phyloP scores from a whole-genome alignment of 495 filamentous ascomycete species.

The Talaromyces nanjingensis region DNA sequence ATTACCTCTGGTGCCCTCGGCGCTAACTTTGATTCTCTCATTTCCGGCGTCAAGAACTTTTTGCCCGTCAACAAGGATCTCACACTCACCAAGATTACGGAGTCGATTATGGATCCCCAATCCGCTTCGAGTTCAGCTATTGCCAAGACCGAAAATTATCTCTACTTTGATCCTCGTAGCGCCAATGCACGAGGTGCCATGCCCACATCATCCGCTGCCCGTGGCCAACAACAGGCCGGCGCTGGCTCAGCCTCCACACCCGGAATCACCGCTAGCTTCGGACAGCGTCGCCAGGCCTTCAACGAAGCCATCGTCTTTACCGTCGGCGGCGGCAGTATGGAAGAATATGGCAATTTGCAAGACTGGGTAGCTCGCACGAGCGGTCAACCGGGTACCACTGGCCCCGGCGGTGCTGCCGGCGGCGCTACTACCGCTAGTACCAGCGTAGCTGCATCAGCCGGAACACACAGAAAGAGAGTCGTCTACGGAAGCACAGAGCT shows the following conservation, averaged over 20 bases:
- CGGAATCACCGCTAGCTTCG: conserved; percentile 82
- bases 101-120: conserved; percentile 96
- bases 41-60: conserved; percentile 99
- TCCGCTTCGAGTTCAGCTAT: conserved; percentile 85
- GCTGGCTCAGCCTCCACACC: conserved; percentile 27
- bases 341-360: conserved; percentile 96
- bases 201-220: conserved; percentile 57
- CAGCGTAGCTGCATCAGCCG: conserved; percentile 14
- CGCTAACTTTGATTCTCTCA: conserved; percentile 88
- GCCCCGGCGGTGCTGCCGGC: conserved; percentile 35
- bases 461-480: conserved; percentile 57
- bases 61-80: conserved; percentile 90
- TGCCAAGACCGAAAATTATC: conserved; percentile 92
- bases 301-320: conserved; percentile 95
- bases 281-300: conserved; percentile 87
- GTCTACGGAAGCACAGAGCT: conserved; percentile 96
- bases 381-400: conserved; percentile 41
- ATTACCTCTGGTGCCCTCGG: conserved; percentile 85
- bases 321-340: conserved; percentile 96
- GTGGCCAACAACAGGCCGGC: conserved; percentile 44
- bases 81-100: conserved; percentile 94
- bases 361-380: conserved; percentile 84
- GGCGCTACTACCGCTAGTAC: conserved; percentile 12
- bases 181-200: conserved; percentile 92
- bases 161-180: conserved; percentile 96